Evolutionary conservation across 108 stramenopile genomes (phyloP).

Genomic region (Fragilaria crotonensis): DNA sequence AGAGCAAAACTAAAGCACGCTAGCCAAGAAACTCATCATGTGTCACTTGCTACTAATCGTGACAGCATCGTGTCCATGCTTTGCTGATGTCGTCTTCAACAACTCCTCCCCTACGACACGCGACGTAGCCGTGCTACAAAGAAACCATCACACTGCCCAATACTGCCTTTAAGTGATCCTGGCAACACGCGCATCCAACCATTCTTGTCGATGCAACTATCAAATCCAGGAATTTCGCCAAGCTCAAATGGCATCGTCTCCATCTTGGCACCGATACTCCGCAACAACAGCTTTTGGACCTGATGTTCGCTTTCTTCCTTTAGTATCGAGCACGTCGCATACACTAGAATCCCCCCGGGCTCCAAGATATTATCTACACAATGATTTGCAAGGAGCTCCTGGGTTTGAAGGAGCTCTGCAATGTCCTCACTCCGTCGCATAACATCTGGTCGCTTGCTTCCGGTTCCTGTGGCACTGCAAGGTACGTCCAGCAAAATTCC

Average conservation of each 20-base stretch:
- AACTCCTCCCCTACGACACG: background rate
- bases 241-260: conserved; percentile 54
- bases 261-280: conserved; percentile 12
- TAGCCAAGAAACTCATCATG: too few relatives aligned
- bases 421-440: conserved; percentile 35
- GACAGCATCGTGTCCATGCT: too few relatives aligned
- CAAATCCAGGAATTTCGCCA: conserved; percentile 74
- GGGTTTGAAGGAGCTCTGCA: conserved; percentile 37
- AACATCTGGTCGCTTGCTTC: conserved; percentile 71
- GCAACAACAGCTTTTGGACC: conserved; percentile 45
- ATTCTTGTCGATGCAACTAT: conserved; percentile 63
- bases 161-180: conserved; percentile 34
- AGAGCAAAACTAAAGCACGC: too few relatives aligned
- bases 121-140: conserved; percentile 58
- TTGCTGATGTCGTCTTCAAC: too few relatives aligned
- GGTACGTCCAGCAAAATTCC: conserved; percentile 76
- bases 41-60: too few relatives aligned
- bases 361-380: conserved; percentile 53
- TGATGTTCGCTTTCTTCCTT: conserved; percentile 73
- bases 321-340: conserved; percentile 74
- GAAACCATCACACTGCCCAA: conserved; percentile 65
- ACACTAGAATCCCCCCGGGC: conserved; percentile 61
- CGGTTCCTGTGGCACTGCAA: conserved; percentile 75
- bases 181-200: conserved; percentile 76
- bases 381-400: conserved; percentile 48